Conservation (phyloP, 768 basidiomycete genomes). For the Amanita rubescens region DNA sequence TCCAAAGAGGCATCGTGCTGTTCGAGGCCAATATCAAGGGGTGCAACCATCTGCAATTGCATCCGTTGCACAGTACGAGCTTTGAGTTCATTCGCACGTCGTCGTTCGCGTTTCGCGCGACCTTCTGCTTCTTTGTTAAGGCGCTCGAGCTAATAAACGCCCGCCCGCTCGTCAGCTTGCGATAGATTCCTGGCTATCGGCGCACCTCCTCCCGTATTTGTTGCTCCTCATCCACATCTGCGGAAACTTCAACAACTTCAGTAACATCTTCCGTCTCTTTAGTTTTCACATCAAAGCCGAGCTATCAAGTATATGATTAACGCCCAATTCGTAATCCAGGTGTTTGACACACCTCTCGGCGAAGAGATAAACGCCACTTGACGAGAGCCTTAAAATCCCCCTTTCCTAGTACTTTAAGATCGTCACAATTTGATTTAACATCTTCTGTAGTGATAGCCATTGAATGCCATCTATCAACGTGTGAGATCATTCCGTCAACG, state of each 20-base stretch:
- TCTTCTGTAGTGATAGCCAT: slow-evolving; percentile 71
- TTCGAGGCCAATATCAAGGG: slow-evolving; percentile 91
- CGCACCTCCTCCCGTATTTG: slow-evolving; percentile 83
- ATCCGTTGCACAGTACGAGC: slow-evolving; percentile 84
- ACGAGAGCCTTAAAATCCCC: slow-evolving; percentile 92
- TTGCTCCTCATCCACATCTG: slow-evolving; percentile 79
- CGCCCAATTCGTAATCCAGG: not conserved
- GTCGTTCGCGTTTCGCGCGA: slow-evolving; percentile 70
- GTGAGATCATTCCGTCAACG: slow-evolving; percentile 1
- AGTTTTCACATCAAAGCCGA: slow-evolving; percentile 78
- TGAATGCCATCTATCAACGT: slow-evolving; percentile 55
- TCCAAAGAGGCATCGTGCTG: slow-evolving; percentile 67
- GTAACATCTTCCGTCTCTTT: slow-evolving; percentile 68
- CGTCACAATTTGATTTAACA: slow-evolving; percentile 74
- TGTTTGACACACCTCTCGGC: slow-evolving; percentile 67
- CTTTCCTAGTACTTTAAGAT: slow-evolving; percentile 95
- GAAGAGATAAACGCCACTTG: slow-evolving; percentile 83
- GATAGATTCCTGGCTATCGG: not conserved
- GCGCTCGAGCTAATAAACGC: slow-evolving; percentile 60
- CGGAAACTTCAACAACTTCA: slow-evolving; percentile 59
- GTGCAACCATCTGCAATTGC: slow-evolving; percentile 96
- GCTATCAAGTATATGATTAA: slow-evolving; percentile 29
- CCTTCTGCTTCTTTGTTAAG: slow-evolving; percentile 70
- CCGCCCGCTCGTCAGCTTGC: slow-evolving; percentile 4
- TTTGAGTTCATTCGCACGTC: slow-evolving; percentile 85